Conservation (phyloP, 2,329 filamentous ascomycete species). For the Aureobasidium sp. region DNA sequence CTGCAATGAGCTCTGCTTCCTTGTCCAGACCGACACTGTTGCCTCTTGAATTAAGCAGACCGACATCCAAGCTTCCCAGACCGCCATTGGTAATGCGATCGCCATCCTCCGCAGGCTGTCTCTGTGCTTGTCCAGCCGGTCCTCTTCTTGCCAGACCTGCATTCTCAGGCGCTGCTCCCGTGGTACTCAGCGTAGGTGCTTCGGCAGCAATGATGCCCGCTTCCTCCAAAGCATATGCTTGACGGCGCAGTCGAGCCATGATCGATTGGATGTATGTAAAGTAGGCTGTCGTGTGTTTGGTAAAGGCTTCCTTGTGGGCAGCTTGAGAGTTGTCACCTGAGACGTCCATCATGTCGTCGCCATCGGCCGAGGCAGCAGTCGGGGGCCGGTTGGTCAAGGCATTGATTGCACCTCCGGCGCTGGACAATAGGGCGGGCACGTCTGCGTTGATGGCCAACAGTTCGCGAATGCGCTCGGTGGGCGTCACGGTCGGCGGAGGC, state of each 20-base stretch:
- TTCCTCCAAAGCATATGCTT: constrained; percentile 75
- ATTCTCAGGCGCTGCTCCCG: constrained; percentile 15
- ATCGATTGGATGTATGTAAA: constrained; percentile 66
- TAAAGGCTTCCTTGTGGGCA: constrained; percentile 51
- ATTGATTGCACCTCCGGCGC: constrained; percentile 56
- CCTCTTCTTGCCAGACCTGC: constrained; percentile 16
- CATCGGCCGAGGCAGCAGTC: constrained; percentile 40
- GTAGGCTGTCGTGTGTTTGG: constrained; percentile 52
- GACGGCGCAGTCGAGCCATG: constrained; percentile 65
- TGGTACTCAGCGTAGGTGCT: constrained; percentile 29
- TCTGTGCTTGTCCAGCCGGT: constrained; percentile 12
- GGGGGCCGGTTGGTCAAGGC: constrained; percentile 51
- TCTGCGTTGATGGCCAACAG: constrained; percentile 68
- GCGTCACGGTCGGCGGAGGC: constrained; percentile 44
- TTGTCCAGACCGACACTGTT: constrained; percentile 76
- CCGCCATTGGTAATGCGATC: constrained; percentile 38
- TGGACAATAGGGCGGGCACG: constrained; percentile 49
- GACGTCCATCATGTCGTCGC: constrained; percentile 36
- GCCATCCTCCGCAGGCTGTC: constrained; percentile 18
- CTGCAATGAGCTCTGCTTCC: constrained; percentile 71
- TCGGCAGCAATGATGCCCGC: constrained; percentile 60
- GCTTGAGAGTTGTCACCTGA: constrained; percentile 1
- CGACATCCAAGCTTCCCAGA: constrained; percentile 63
- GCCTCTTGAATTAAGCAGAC: constrained; percentile 81
- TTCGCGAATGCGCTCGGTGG: constrained; percentile 72